Conservation (phyloP, 257 asterid species). For the Lantana camara region DNA sequence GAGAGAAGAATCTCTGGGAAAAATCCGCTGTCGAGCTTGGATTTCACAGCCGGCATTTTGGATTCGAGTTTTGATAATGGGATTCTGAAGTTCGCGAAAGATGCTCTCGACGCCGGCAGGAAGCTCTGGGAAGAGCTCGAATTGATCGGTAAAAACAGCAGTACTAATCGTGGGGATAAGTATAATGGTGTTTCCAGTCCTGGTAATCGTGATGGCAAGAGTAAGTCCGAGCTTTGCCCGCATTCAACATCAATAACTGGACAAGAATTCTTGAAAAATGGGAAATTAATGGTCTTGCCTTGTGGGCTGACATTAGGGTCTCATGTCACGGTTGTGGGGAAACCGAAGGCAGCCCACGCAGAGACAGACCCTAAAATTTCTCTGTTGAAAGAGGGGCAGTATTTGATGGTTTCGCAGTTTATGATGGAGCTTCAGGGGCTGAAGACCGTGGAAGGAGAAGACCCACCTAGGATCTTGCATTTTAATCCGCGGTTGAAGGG, state of each 20-base stretch:
- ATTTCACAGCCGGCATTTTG: conserved; percentile 56
- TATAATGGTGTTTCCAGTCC: not conserved
- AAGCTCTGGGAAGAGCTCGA: conserved; percentile 78
- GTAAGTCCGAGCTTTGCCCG: conserved; percentile 54
- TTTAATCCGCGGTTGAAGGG: conserved; percentile 87
- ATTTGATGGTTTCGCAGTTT: conserved; percentile 86
- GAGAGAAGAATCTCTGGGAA: conserved; percentile 40
- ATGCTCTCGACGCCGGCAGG: conserved; percentile 71
- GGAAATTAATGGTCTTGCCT: conserved; percentile 66
- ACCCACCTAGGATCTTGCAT: conserved; percentile 91
- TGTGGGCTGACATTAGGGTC: conserved; percentile 92
- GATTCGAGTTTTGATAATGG: conserved; percentile 46
- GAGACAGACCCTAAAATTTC: conserved; percentile 84
- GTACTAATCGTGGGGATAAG: conserved; percentile 9
- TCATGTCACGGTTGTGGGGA: conserved; percentile 78
- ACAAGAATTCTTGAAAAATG: conserved; percentile 50
- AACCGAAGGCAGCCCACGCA: conserved; percentile 70
- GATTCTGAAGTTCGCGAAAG: conserved; percentile 60
- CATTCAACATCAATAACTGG: conserved; percentile 60
- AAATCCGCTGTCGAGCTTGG: conserved; percentile 48
- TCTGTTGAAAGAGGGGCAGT: conserved; percentile 67
- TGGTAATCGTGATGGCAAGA: conserved; percentile 14
- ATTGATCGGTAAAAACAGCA: conserved; percentile 27
- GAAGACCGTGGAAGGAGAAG: conserved; percentile 90
- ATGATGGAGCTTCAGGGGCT: conserved; percentile 95